Base-by-base conservation (phyloP, 2,329 filamentous ascomycete species). In the Geosmithia morbida region DNA sequence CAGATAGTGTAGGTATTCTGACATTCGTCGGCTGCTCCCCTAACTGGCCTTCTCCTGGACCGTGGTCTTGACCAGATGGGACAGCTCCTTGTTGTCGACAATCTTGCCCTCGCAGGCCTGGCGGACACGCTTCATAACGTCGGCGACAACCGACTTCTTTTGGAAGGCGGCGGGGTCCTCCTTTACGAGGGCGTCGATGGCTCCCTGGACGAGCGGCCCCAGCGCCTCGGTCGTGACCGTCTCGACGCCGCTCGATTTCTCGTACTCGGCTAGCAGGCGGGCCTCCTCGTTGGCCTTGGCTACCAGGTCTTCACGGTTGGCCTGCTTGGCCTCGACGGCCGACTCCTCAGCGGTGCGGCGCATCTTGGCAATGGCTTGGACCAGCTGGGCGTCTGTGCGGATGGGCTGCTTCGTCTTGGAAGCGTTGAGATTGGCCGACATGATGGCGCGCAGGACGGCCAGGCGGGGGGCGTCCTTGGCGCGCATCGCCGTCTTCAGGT, bases 391-490 rank as follows among this genome's bases (percentile, higher is more conserved):
- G 61, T 90, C 84, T 19, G 78, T 85, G 48, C 67, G 69, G 57
- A 89, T 77, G n/a, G 85, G 85, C 40, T 67, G 69, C 40, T 72
- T 59, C 14, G 83, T 87, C 65, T 89, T 89, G 60, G 79, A 82
- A 33, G 83, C 80, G 63, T 88, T 89, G 55, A 81, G 79, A 51
- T 83, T 79, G 51, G 83, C 75, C 30, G 83, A 71, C 52, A 89
- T 72, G 51, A 89, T 66, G 41, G 72, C 63, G 54, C 85, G 82
- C 45, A 90, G 72, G 39, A 86, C 83, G 40, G 74, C 67, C 22
- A 89, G 75, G 2, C 82, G 78, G 22, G 76, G 67, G 22, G 70
- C 64, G 58, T 84, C 79, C 61, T 81, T 83, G 54, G 70, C 70
- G 49, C 73, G 72, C 79, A 84, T 83, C 45, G 80, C 79, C 10